A percentile compares a stretch with the other conserved stretches of the same genome.
These are phyloP conservation scores for Incumbomyces lentus DNA, from an alignment of 2,329 filamentous ascomycete genomes.

Conservation along the genomic window DNA sequence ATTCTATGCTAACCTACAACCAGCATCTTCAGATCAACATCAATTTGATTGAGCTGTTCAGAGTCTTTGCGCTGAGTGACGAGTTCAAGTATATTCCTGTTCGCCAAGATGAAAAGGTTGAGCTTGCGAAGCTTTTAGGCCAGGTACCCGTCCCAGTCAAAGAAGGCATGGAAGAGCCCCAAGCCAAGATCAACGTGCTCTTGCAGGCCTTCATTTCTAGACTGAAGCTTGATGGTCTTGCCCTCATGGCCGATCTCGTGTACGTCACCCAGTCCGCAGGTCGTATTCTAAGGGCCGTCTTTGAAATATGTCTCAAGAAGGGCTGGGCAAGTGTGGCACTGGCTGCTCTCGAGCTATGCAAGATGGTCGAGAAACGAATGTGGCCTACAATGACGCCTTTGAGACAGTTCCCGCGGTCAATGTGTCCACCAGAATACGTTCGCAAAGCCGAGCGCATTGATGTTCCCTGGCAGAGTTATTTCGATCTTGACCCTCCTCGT, in stretches of 20 bases:
- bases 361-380: constrained; percentile 99
- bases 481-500: constrained; percentile 87
- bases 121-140: constrained; percentile 80
- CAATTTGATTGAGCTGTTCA: constrained; percentile 89
- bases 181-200: constrained; percentile 96
- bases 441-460: constrained; percentile 91
- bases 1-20: constrained; percentile 95
- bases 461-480: constrained; percentile 86
- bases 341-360: constrained; percentile 85
- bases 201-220: constrained; percentile 94
- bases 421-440: constrained; percentile 73
- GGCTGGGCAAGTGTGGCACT: constrained; percentile 91
- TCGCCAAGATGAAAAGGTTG: constrained; percentile 92
- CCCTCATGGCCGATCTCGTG: constrained; percentile 95
- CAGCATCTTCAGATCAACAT: constrained; percentile 88
- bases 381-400: constrained; percentile 98
- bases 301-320: constrained; percentile 95
- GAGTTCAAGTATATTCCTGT: constrained; percentile 99
- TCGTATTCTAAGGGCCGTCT: constrained; percentile 87
- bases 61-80: constrained; percentile 87
- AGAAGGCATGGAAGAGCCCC: constrained; percentile 91
- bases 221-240: constrained; percentile 84
- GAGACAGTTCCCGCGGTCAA: constrained; percentile 61
- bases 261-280: constrained; percentile 97
- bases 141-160: constrained; percentile 93